These are phyloP conservation scores for Onygena corvina DNA, from an alignment of 2,329 filamentous ascomycete species.

Conservation along the genomic window DNA sequence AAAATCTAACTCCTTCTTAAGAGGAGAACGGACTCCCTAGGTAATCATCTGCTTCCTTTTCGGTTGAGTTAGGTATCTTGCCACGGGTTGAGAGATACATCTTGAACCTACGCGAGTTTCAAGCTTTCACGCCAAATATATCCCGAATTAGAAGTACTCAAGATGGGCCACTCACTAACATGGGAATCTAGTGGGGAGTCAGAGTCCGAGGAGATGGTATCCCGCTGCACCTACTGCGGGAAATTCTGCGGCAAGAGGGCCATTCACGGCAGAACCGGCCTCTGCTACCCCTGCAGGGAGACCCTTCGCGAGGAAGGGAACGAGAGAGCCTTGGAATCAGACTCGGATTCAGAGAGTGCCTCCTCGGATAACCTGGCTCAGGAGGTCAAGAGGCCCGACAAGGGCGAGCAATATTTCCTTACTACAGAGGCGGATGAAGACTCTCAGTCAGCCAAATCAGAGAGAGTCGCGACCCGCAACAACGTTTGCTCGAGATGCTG, in stretches of 20 bases:
- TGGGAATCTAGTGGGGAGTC: constrained; percentile 15
- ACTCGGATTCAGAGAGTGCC: constrained; percentile 7
- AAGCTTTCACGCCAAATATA: not conserved
- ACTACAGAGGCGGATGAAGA: constrained; percentile 10
- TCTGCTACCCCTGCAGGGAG: constrained; percentile 14
- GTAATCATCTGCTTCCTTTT: not conserved
- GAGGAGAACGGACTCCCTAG: constrained; percentile 2
- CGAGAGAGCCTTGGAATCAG: constrained; percentile 2
- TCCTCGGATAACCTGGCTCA: not conserved
- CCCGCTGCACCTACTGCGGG: constrained; percentile 17
- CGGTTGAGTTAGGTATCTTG: too few species aligned
- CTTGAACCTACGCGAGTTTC: not conserved
- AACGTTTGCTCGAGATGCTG: constrained; percentile 17
- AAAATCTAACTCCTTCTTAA: not conserved
- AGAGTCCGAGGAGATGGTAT: constrained; percentile 13
- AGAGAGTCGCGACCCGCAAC: not conserved
- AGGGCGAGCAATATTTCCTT: not conserved
- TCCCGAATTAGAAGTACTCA: not conserved
- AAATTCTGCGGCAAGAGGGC: constrained; percentile 11
- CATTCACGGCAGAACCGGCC: constrained; percentile 10
- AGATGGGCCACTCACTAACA: constrained; percentile 13
- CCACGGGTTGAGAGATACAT: constrained; percentile 1
- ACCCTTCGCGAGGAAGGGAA: constrained; percentile 10
- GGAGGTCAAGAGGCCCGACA: not conserved
- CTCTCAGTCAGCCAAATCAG: constrained; percentile 5